Evolutionary conservation across 352 stramenopile genomes (phyloP).

Genomic region (Globisporangium radiosum): DNA sequence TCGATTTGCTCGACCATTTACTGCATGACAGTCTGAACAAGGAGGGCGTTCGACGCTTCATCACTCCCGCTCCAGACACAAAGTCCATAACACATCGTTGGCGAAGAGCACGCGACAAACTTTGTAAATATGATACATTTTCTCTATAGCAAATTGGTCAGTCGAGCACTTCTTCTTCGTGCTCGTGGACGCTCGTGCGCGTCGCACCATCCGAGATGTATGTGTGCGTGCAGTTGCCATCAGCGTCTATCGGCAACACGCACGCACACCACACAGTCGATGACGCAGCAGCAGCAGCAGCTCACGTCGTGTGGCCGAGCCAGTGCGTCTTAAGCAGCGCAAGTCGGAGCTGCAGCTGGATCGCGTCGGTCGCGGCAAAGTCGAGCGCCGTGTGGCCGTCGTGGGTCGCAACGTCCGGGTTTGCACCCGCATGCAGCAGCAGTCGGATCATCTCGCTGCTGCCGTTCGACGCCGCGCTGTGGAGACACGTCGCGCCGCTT

Average conservation of each 20-base stretch:
- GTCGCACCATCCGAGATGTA: too few relatives aligned
- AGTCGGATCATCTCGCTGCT: conserved; percentile 31
- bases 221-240: too few relatives aligned
- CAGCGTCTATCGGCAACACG: background rate
- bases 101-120: too few relatives aligned
- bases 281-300: background rate
- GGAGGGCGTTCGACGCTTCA: too few relatives aligned
- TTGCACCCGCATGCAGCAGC: conserved; percentile 25
- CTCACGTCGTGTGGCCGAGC: conserved; percentile 23
- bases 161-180: too few relatives aligned
- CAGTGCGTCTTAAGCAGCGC: conserved; percentile 50
- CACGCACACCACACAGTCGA: background rate
- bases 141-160: too few relatives aligned
- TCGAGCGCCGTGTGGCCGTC: conserved; percentile 31
- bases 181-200: background rate
- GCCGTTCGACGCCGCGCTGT: conserved; percentile 40
- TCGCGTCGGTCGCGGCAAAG: conserved; percentile 34
- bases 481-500: conserved; percentile 38
- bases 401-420: conserved; percentile 29
- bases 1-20: too few relatives aligned
- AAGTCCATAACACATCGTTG: too few relatives aligned
- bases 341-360: conserved; percentile 40
- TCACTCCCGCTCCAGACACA: too few relatives aligned
- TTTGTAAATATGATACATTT: too few relatives aligned
- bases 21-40: too few relatives aligned